phyloP scores from a whole-genome alignment of 163 green algal species.

The Scenedesmus sp. region DNA sequence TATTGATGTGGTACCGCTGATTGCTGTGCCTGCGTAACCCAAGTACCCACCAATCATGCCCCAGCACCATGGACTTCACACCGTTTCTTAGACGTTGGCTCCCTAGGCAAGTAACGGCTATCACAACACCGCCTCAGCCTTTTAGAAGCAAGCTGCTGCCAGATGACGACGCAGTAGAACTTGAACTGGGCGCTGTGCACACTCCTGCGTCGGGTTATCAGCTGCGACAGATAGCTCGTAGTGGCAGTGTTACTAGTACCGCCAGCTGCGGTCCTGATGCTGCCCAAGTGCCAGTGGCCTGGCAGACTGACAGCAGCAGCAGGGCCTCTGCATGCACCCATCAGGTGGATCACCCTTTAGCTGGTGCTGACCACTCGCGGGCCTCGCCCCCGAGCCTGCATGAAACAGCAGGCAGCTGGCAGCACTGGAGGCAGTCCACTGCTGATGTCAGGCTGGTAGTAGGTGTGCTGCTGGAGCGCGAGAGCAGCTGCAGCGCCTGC shows the following conservation, averaged over 20 bases:
- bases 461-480: not conserved
- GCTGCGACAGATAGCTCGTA: not conserved
- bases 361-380: not conserved
- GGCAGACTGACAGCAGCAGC: not conserved
- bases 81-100: not conserved
- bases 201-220: not conserved
- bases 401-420: not conserved
- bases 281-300: not conserved
- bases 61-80: not conserved
- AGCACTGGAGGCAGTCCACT: slow-evolving; percentile 5
- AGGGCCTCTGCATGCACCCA: not conserved
- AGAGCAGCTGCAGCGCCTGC: not conserved
- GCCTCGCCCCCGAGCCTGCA: not conserved
- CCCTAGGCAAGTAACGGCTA: not conserved
- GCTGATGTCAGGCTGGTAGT: slow-evolving; percentile 21
- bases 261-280: not conserved
- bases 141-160: slow-evolving; percentile 6
- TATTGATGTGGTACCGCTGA: not conserved
- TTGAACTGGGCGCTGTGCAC: not conserved
- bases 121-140: not conserved
- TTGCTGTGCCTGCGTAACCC: not conserved
- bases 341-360: not conserved
- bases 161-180: slow-evolving; percentile 8
- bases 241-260: not conserved
- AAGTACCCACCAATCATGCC: not conserved